These are phyloP conservation scores for Tieghemiomyces parasiticus DNA, from an alignment of 192 early-diverging fungal genomes.

Conservation along the genomic window DNA sequence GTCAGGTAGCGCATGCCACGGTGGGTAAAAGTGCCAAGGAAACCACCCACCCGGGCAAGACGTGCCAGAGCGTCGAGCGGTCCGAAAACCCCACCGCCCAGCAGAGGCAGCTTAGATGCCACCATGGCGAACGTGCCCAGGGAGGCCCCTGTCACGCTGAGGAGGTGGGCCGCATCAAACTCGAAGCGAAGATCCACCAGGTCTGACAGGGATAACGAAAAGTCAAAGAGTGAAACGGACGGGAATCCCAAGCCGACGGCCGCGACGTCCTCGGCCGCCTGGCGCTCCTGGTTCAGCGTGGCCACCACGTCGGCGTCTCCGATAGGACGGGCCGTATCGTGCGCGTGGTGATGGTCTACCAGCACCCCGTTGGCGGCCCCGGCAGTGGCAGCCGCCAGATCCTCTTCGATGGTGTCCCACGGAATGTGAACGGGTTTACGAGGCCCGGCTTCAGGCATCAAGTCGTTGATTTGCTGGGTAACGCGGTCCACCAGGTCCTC, in stretches of 20 bases:
- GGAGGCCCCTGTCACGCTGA: slow-evolving; percentile 1
- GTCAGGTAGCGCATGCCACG: slow-evolving; percentile 24
- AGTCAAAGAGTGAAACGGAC: neutral
- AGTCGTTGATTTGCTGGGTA: slow-evolving; percentile 4
- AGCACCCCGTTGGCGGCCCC: neutral
- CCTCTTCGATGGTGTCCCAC: slow-evolving; percentile 9
- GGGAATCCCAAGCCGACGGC: neutral
- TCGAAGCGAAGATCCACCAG: neutral
- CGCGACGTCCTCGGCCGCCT: neutral
- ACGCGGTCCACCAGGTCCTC: slow-evolving; percentile 1
- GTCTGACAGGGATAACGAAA: neutral
- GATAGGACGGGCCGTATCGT: too few relatives aligned
- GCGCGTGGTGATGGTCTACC: too few relatives aligned
- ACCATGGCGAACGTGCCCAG: slow-evolving; percentile 4
- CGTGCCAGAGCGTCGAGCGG: neutral
- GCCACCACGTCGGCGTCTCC: neutral
- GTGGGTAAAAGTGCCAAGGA: slow-evolving; percentile 9
- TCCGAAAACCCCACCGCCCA: neutral
- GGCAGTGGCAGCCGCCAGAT: neutral
- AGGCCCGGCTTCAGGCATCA: neutral
- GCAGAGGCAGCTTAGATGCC: neutral
- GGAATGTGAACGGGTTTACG: slow-evolving; percentile 6
- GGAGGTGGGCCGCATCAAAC: neutral
- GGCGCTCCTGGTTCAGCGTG: neutral
- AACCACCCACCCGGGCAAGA: neutral